Percentiles rank a stretch among this genome's conserved stretches.
These are phyloP conservation scores for Casuarina cunninghamiana DNA, from an alignment of 306 rosid species.

Conservation along the genomic window DNA sequence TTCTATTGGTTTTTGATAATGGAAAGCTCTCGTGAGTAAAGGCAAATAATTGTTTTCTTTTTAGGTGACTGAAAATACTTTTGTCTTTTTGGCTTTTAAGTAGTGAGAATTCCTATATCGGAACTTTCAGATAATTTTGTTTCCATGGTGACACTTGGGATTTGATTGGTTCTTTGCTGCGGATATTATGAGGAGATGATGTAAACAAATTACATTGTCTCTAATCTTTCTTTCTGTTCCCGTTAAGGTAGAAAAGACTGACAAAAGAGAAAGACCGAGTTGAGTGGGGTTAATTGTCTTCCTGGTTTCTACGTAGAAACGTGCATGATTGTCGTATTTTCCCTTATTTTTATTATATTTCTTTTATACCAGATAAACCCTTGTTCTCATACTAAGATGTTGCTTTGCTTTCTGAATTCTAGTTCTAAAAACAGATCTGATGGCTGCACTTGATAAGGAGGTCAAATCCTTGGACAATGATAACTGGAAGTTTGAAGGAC, in stretches of 20 bases:
- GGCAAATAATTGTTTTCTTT: not conserved
- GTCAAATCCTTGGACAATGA: conserved; percentile 87
- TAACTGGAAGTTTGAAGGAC: conserved; percentile 95
- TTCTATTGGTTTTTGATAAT: not conserved
- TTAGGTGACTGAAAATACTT: not conserved
- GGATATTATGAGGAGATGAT: not conserved
- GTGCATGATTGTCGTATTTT: not conserved
- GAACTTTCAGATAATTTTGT: not conserved
- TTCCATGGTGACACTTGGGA: not conserved
- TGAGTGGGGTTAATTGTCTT: not conserved
- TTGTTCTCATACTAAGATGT: not conserved
- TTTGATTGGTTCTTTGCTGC: not conserved
- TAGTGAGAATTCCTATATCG: not conserved
- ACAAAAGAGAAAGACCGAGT: not conserved
- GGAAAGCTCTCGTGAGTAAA: not conserved
- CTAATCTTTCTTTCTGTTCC: not conserved
- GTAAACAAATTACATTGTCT: not conserved
- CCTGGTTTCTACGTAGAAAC: not conserved
- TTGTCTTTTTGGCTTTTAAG: not conserved
- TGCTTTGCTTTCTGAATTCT: conserved; percentile 26
- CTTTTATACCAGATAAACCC: not conserved
- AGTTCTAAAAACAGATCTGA: conserved; percentile 71
- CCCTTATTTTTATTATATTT: not conserved
- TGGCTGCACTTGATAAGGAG: conserved; percentile 84
- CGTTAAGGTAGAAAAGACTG: not conserved